These are phyloP conservation scores for Clarkia xantiana DNA, from an alignment of 345 rosid species.

Conservation along the genomic window DNA sequence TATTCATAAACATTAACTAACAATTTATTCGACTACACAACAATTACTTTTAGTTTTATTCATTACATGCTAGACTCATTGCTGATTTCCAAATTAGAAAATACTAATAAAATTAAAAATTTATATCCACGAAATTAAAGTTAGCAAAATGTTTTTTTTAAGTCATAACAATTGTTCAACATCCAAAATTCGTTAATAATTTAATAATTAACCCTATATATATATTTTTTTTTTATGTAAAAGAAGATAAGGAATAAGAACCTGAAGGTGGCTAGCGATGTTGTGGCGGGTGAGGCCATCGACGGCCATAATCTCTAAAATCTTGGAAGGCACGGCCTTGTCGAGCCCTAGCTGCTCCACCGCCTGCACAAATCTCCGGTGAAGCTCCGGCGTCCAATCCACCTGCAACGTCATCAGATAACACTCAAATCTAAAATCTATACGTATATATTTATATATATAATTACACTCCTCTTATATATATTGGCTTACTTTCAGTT, in stretches of 20 bases:
- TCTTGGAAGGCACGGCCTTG: slow-evolving; percentile 95
- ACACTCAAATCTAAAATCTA: not conserved
- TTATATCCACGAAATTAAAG: too few relatives aligned
- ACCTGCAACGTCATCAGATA: slow-evolving; percentile 25
- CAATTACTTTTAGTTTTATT: too few relatives aligned
- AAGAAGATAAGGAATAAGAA: slow-evolving; percentile 8
- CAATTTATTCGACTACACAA: too few relatives aligned
- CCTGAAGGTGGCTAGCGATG: slow-evolving; percentile 97
- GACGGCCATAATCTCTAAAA: slow-evolving; percentile 83
- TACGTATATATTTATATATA: not conserved
- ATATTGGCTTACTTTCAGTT: slow-evolving; percentile 34
- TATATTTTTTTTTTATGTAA: not conserved
- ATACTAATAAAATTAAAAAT: too few relatives aligned
- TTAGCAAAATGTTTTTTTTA: too few relatives aligned
- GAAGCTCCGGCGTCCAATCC: slow-evolving; percentile 97
- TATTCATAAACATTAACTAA: too few relatives aligned
- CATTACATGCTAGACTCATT: too few relatives aligned
- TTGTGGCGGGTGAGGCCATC: slow-evolving; percentile 94
- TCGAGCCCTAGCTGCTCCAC: slow-evolving; percentile 96
- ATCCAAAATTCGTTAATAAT: too few relatives aligned
- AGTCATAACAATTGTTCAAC: too few relatives aligned
- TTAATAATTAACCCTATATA: too few relatives aligned
- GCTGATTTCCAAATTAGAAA: too few relatives aligned
- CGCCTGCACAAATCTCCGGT: slow-evolving; percentile 88
- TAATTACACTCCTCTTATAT: not conserved